Percentiles rank a stretch among this genome's conserved stretches.
Evolutionary conservation across 768 basidiomycete genomes (phyloP).

Genomic region (Phanerochaete carnosa): DNA sequence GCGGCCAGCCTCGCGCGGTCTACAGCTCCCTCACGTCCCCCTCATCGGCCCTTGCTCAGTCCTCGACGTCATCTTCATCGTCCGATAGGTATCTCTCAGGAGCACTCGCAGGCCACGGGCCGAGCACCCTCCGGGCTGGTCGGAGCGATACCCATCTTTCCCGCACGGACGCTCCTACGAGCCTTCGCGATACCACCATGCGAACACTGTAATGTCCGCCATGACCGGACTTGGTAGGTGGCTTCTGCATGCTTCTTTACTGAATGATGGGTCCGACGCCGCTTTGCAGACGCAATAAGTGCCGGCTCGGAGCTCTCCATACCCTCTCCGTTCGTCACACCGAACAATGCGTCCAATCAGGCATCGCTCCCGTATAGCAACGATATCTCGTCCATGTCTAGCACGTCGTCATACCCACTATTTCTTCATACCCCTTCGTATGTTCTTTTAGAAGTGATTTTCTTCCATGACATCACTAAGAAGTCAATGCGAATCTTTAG

Average conservation of each 20-base stretch:
- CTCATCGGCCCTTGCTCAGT: constrained; percentile 28
- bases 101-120: no score
- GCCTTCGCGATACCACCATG: no score
- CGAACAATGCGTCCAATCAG: no score
- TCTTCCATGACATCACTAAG: constrained; percentile 10
- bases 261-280: no score
- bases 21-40: constrained; percentile 39
- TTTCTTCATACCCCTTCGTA: constrained; percentile 39
- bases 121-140: no score
- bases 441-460: constrained; percentile 27
- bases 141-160: no score
- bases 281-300: no score
- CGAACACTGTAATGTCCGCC: constrained; percentile 14
- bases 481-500: constrained; percentile 25
- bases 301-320: no score
- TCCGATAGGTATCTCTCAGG: neutral
- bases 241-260: constrained; percentile 28
- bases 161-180: no score
- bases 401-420: neutral
- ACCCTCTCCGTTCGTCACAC: no score
- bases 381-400: constrained; percentile 20
- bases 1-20: constrained; percentile 71
- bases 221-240: constrained; percentile 21
- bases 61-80: neutral
- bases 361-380: no score